Base-by-base conservation (phyloP, 176 grass and related monocot species). In the Phragmites australis region DNA sequence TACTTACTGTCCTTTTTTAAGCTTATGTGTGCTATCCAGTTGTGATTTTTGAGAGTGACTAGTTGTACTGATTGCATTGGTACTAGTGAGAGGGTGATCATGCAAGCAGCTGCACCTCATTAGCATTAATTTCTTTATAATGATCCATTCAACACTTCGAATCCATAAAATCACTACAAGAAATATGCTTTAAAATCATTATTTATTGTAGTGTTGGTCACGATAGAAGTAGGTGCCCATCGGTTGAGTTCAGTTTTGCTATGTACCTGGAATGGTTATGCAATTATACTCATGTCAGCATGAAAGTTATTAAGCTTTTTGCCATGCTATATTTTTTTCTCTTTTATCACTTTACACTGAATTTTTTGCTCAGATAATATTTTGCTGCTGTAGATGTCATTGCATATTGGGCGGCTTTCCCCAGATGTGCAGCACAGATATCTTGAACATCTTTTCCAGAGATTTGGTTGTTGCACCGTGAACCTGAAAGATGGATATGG, bases 341-440 rank as follows among this genome's bases (percentile, higher is more conserved):
- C 45, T 70, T 79, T 70, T 15, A 52, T 76, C 21, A 1, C 14
- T 59, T 82, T 29, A 32, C 55, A 37, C 17, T 70, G 19, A 68
- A 60, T 46, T 77, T 11, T 8, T 60, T 65, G 83, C 72, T 83
- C 26, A 76, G 27, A 12, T 15, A 72, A 23, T 45, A 39, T 41
- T 82, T 78, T 88, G 15, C 16, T 78, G 27, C 37, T 81, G 54
- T 72, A 92, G 86, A 92, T 92, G 90, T 92, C 90, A 80, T 77
- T 92, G 75, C 81, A 86, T 76, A 76, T 89, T 78, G 87, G 90
- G 6, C 75, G 31, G 16, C 83, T 92, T 77, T 84, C 83, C 21
- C 71, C 72, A 71, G 62, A 76, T 59, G 75, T 84, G 72, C 41
- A 50, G 30, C n/a, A 75, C 68, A 51, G 50, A 65, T 59, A 86